Evolutionary conservation across 2,329 filamentous ascomycete genomes (phyloP), one percentile per base, ranked within the genome.

Genomic region (Penicillium frequentans): DNA sequence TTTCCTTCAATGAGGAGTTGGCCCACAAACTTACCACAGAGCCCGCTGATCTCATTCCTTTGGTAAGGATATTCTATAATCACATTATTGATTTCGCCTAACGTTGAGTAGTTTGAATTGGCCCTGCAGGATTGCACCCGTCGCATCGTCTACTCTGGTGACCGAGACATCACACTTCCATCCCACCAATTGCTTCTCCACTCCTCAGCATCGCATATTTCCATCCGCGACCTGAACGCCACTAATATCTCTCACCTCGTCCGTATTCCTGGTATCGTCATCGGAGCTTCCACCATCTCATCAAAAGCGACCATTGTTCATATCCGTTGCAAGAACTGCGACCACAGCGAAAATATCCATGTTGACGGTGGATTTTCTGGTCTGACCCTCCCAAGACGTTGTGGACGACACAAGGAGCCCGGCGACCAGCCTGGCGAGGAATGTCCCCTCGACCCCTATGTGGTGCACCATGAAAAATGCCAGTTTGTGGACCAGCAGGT

Each of bases 401-500:
- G 95, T 72, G 86, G 81, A 19, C 84, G 90, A 51, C 73, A 78
- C 62, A 84, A 85, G 61, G 65, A 73, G 14, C 78, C 83, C 10
- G 82, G 84, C 14, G 88, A 87, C 50, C 90, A 96, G 45, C 79
- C 81, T 2, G 82, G 84, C 1, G 86, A 90, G 37, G 87, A 89
- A 67, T 99, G 95, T 68, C 93, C 93, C 0, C 78, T 99, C 59
- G 95, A 99, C 68, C 95, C 95, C 16, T 99, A 97, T 77, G 96
- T 95, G 68, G 91, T 99, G 56, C 84, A 95, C 57, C 95, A 99
- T 72, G 95, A 99, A 75, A 92, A 90, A 73, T 96, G 90, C 37
- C 86, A 87, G 62, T 99, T 99, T 72, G 93, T 98, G 68, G 95
- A 99, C 70, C 95, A 99, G 75, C 95, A 99, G 75, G 91, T 99